Evolutionary conservation across 371 early-diverging fungal genomes (phyloP).

Genomic region (Umbelopsis sp.): DNA sequence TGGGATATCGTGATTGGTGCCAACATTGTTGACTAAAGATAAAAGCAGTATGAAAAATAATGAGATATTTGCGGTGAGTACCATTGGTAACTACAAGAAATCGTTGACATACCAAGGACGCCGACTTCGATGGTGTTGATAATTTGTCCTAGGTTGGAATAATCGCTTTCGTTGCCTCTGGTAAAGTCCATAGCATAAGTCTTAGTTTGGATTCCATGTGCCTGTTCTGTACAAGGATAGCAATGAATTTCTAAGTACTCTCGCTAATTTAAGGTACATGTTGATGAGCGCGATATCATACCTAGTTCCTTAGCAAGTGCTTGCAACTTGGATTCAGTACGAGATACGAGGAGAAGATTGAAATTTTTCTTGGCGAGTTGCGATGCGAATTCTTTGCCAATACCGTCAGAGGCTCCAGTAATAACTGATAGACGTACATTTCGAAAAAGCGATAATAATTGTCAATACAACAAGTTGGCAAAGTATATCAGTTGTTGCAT

Average conservation of each 20-base stretch:
- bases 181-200: conserved; percentile 86
- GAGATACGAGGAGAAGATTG: conserved; percentile 90
- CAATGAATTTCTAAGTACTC: neutral
- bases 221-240: conserved; percentile 2
- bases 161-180: conserved; percentile 65
- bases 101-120: conserved; percentile 60
- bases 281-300: conserved; percentile 26
- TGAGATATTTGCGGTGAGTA: neutral
- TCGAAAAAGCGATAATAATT: conserved; percentile 1
- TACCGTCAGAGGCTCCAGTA: conserved; percentile 98
- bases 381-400: conserved; percentile 93
- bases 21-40: conserved; percentile 89
- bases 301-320: conserved; percentile 73
- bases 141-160: conserved; percentile 64
- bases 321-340: conserved; percentile 86
- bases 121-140: conserved; percentile 65
- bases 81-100: neutral
- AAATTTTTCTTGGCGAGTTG: conserved; percentile 87
- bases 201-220: conserved; percentile 72
- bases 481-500: no score
- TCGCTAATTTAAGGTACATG: no score
- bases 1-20: conserved; percentile 87
- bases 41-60: neutral
- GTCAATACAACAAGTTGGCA: conserved; percentile 6
- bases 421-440: conserved; percentile 62